Conservation (phyloP, 768 basidiomycete species). For the Trametes meyenii region DNA sequence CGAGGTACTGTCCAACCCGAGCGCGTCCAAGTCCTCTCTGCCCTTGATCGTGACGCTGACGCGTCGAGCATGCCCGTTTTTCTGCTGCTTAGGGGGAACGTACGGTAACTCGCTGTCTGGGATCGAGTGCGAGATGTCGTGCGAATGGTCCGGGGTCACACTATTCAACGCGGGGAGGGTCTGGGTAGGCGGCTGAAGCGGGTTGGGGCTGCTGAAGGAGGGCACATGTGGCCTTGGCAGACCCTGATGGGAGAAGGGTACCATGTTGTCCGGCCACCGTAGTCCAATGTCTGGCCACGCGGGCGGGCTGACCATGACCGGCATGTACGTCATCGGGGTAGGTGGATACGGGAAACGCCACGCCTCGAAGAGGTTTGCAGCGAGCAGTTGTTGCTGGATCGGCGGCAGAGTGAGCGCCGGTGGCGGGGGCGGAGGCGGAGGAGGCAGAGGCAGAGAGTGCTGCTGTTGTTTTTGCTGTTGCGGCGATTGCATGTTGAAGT, state of each 20-base stretch:
- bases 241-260: neutral
- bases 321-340: constrained; percentile 16
- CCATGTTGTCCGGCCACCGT: neutral
- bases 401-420: constrained; percentile 1
- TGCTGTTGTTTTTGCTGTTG: constrained; percentile 3
- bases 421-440: constrained; percentile 11
- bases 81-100: constrained; percentile 36
- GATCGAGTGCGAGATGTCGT: neutral
- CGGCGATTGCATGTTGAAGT: constrained; percentile 21
- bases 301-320: neutral
- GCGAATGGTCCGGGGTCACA: neutral
- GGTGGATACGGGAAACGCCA: constrained; percentile 15
- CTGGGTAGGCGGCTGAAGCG: neutral
- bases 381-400: neutral
- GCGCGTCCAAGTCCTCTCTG: constrained; percentile 31
- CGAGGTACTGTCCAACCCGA: constrained; percentile 22
- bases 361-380: constrained; percentile 13
- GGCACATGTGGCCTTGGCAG: neutral
- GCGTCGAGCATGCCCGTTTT: constrained; percentile 43
- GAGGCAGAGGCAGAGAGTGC: neutral
- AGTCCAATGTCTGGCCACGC: neutral
- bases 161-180: neutral
- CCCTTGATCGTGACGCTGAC: constrained; percentile 44
- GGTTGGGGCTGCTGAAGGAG: neutral
- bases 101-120: constrained; percentile 34